Evolutionary conservation across 2,329 filamentous ascomycete species (phyloP).

Genomic region (Botrytis tulipae): DNA sequence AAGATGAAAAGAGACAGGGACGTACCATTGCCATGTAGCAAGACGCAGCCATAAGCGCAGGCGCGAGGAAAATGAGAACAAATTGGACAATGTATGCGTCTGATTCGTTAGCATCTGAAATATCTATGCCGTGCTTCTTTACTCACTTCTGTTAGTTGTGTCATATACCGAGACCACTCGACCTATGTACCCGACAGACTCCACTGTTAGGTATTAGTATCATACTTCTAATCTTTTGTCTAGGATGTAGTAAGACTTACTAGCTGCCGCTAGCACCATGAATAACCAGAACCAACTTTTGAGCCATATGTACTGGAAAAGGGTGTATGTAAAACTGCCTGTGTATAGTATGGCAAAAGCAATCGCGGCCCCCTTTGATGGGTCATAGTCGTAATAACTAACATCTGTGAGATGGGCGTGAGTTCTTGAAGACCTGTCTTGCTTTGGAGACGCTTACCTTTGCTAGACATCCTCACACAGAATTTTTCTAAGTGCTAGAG

Average conservation of each 20-base stretch:
- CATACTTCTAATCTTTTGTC: neutral
- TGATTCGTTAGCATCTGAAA: neutral
- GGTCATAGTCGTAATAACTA: slow-evolving; percentile 18
- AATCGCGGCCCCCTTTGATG: slow-evolving; percentile 19
- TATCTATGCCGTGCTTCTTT: neutral
- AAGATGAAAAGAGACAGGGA: neutral
- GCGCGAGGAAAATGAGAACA: slow-evolving; percentile 47
- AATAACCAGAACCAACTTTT: slow-evolving; percentile 23
- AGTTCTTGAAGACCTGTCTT: neutral
- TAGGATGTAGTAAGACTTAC: neutral
- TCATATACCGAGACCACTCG: slow-evolving; percentile 12
- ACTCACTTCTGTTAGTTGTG: slow-evolving; percentile 2
- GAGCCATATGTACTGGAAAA: slow-evolving; percentile 19
- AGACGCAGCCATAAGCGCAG: slow-evolving; percentile 49
- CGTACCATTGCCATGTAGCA: slow-evolving; percentile 47
- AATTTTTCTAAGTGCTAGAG: neutral
- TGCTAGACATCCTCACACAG: neutral
- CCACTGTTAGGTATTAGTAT: slow-evolving; percentile 17
- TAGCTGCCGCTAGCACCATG: slow-evolving; percentile 21
- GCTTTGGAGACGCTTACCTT: neutral
- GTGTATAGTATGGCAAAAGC: slow-evolving; percentile 21
- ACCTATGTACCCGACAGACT: slow-evolving; percentile 20
- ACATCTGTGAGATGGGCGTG: neutral
- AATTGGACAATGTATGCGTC: slow-evolving; percentile 38
- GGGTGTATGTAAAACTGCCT: neutral